Evolutionary conservation across 805 yeast species (phyloP), one percentile per base, ranked within the genome.

Genomic region (Millerozyma acaciae): DNA sequence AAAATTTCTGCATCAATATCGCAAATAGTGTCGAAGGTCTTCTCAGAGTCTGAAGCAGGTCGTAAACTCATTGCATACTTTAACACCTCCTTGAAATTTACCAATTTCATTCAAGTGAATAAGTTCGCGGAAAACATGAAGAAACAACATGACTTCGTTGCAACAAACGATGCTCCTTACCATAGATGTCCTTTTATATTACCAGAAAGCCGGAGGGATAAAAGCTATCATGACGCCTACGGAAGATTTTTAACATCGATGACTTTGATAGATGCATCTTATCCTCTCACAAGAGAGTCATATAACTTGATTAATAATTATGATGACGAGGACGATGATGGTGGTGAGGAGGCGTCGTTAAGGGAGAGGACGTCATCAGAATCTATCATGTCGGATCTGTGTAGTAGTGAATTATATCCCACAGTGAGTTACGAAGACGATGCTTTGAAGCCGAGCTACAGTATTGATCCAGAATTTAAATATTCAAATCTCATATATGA

Each of bases 101-200:
- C 87, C 2, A 71, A 78, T 39, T 80, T 87, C 42, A 60, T 70
- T 15, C 78, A 75, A 37, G 75, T 74, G 34, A 56, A 62, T 8
- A 62, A 75, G 38, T 70, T 70, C 40, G 53, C 51, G 0, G 67
- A 68, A 8, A 71, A 73, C 26, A 57, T 76, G 32, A 47, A 50
- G 7, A 48, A 59, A 13, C 96, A 89, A 51, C 79, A 79, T 33
- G 63, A 65, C 2, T 95, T 84, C 53, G 57, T 89, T 2, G 60
- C 74, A 13, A 43, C 63, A 5, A 84, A 86, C 46, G 98, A 93
- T 64, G 83, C 84, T 0, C 87, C 96, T 0, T 87, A 77, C 41
- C 93, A 86, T 44, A 60, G 98, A 35, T 65, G 78, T 14, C 80
- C 93, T 0, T 89, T 87, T 51, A 55, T 90, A 18, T 53, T 90